Conservation (phyloP, 352 stramenopile species). For the Globisporangium megalacanthum region DNA sequence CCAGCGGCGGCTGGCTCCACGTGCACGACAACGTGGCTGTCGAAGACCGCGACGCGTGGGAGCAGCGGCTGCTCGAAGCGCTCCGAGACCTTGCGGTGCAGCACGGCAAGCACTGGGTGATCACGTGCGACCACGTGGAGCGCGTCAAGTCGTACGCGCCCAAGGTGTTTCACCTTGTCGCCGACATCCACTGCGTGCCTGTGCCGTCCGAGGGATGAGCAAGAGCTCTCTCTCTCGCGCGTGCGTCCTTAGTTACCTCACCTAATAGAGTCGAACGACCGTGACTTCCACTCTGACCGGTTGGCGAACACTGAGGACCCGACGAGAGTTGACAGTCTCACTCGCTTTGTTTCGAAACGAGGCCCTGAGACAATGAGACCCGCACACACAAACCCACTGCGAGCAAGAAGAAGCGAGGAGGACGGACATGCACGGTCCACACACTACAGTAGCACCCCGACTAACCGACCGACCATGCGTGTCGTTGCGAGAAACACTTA, state of each 20-base stretch:
- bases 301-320: too few species aligned
- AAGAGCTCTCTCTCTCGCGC: too few species aligned
- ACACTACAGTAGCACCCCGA: background rate
- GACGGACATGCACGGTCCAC: too few species aligned
- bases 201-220: background rate
- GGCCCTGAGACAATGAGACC: too few species aligned
- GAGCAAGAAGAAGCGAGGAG: too few species aligned
- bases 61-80: slow-evolving; percentile 48
- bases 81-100: slow-evolving; percentile 40
- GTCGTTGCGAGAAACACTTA: slow-evolving; percentile 12
- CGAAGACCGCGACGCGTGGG: slow-evolving; percentile 77
- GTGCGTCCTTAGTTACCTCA: too few species aligned
- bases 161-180: slow-evolving; percentile 87
- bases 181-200: slow-evolving; percentile 60
- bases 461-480: background rate
- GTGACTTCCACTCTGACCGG: too few species aligned
- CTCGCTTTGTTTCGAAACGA: too few species aligned
- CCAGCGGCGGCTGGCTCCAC: slow-evolving; percentile 90
- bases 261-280: background rate
- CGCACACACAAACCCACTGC: too few species aligned
- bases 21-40: slow-evolving; percentile 94
- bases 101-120: slow-evolving; percentile 55
- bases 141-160: slow-evolving; percentile 91
- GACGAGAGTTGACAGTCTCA: too few species aligned
- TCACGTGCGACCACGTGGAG: slow-evolving; percentile 85